Base-by-base conservation (phyloP, 1,284 basidiomycete genomes). In the Bjerkandera adusta region DNA sequence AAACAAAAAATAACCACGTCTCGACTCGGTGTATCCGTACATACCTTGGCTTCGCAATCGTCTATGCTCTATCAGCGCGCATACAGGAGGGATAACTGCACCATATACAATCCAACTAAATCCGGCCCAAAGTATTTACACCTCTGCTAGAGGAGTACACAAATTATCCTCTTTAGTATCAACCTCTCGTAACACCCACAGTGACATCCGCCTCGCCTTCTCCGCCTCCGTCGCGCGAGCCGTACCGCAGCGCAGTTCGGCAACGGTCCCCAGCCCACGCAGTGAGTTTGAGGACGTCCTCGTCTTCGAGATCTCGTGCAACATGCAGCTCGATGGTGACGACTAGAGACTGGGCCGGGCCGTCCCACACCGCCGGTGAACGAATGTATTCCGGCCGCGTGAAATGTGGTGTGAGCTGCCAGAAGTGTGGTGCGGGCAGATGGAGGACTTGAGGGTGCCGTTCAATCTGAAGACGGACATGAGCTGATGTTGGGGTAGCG, bases 321-420 rank as follows among this genome's bases (percentile, higher is more conserved):
- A 95, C 87, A 57, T 91, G 89, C 33, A 92, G 68, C 56, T 88
- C 82, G 25, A 96, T 68, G 16, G 91, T 92, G 18, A 91, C 83
- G n/a, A 96, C 81, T 34, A 95, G 68, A 30, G 71, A 67, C 44
- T 76, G 73, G 16, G 65, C 59, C 1, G 65, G 57, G 25, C 62
- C 57, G 18, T 48, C 50, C 37, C n/a, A 43, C 13, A 6, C 36
- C 26, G 22, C 39, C 12, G 39, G 27, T 29, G 43, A 47, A 49
- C 36, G 53, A 51, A 47, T 59, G 51, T 50, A 49, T 51, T 57
- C 53, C 49, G 52, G 54, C 48, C 60, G 56, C 49, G 53, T 50
- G 55, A 58, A 50, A 58, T 59, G 56, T 36, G 85, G 85, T 13
- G 81, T 78, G 35, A 92, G 75, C 58, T 92, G 89, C 91, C 91